Percentiles rank a stretch among this genome's conserved stretches.
These are phyloP conservation scores for Trichomonas tenax DNA, from an alignment of 208 protist genomes.

Conservation along the genomic window DNA sequence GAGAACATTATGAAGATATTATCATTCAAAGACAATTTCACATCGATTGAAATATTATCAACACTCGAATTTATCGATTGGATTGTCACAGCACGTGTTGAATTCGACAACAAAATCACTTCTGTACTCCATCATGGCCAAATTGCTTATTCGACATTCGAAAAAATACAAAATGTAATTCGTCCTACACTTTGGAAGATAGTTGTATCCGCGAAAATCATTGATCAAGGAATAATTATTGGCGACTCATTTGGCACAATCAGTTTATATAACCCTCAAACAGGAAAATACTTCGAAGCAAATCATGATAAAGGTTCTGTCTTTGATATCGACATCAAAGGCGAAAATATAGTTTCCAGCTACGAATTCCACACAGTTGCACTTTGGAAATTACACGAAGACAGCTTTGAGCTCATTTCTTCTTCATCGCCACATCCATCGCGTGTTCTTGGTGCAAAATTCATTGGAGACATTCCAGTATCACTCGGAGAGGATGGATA, in stretches of 20 bases:
- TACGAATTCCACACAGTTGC: background rate
- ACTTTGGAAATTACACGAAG: background rate
- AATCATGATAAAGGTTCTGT: background rate
- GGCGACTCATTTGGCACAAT: background rate
- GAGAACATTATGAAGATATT: background rate
- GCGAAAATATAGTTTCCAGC: background rate
- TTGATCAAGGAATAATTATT: background rate
- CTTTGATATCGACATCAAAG: background rate
- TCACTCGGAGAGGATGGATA: background rate
- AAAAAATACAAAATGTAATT: background rate
- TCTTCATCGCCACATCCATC: background rate
- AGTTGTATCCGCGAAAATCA: background rate
- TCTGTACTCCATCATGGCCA: background rate
- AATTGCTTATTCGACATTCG: background rate
- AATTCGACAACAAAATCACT: background rate
- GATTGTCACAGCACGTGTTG: background rate
- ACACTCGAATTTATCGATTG: background rate
- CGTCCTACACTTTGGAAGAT: background rate
- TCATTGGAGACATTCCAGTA: background rate
- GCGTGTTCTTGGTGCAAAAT: background rate
- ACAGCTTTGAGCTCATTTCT: background rate
- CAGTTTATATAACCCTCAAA: background rate
- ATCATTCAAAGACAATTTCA: background rate
- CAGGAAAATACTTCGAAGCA: background rate
- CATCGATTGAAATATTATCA: background rate